phyloP scores from a whole-genome alignment of 2,329 filamentous ascomycete genomes.

The Diplodia intermedia region DNA sequence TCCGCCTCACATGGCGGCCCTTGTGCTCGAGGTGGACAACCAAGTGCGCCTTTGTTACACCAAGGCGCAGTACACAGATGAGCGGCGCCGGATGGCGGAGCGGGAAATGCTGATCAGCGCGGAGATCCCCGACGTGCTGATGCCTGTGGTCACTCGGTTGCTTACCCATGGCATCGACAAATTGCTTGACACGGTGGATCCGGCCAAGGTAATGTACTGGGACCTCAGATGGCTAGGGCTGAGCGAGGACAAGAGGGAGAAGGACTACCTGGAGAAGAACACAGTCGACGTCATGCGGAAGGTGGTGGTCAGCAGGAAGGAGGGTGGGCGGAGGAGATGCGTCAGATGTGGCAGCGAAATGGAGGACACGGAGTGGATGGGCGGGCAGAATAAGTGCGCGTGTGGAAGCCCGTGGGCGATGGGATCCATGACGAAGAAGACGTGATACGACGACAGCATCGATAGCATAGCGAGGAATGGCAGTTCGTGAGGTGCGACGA shows the following conservation, averaged over 20 bases:
- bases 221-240: constrained; percentile 75
- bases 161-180: constrained; percentile 49
- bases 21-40: constrained; percentile 66
- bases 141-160: constrained; percentile 56
- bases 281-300: constrained; percentile 66
- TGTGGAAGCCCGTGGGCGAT: constrained; percentile 50
- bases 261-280: constrained; percentile 66
- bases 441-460: not conserved
- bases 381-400: constrained; percentile 50
- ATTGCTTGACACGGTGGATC: constrained; percentile 62
- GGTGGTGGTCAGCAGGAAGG: constrained; percentile 38
- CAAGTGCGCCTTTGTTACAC: constrained; percentile 67
- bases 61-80: constrained; percentile 52
- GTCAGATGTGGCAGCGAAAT: constrained; percentile 55
- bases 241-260: constrained; percentile 63
- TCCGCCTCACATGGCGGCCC: constrained; percentile 54
- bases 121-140: constrained; percentile 59
- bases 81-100: constrained; percentile 58
- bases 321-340: constrained; percentile 48
- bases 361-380: constrained; percentile 54
- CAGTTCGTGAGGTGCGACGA: not conserved
- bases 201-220: constrained; percentile 73
- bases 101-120: constrained; percentile 61
- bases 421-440: constrained; percentile 31
- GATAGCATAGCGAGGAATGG: not conserved